Conservation (phyloP, 495 filamentous ascomycete species). For the Trichoderma virens region DNA sequence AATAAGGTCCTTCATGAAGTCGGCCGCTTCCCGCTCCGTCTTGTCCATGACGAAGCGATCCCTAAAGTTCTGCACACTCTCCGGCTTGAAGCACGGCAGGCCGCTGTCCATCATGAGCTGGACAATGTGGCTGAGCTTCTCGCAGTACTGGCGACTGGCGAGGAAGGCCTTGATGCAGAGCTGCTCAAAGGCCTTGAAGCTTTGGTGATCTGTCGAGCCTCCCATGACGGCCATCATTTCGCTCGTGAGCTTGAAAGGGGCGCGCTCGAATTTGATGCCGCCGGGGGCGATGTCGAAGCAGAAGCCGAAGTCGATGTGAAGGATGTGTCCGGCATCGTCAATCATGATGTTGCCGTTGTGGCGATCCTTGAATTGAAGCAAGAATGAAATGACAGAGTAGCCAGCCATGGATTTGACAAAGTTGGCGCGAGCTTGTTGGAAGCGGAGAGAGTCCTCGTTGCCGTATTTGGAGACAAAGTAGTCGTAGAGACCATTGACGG, state of each 20-base stretch:
- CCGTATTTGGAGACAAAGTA: slow-evolving; percentile 98
- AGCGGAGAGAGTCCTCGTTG: slow-evolving; percentile 83
- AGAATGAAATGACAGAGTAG: slow-evolving; percentile 96
- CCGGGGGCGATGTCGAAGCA: slow-evolving; percentile 98
- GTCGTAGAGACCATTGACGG: slow-evolving; percentile 95
- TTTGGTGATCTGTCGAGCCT: slow-evolving; percentile 70
- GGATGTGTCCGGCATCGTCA: slow-evolving; percentile 90
- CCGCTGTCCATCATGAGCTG: slow-evolving; percentile 93
- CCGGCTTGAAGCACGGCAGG: slow-evolving; percentile 95
- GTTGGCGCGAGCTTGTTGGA: slow-evolving; percentile 92
- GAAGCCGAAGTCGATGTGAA: slow-evolving; percentile 99
- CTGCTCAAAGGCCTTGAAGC: slow-evolving; percentile 95
- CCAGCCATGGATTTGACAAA: slow-evolving; percentile 99
- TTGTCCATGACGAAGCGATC: slow-evolving; percentile 92
- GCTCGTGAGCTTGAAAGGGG: slow-evolving; percentile 93
- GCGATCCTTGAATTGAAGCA: slow-evolving; percentile 97
- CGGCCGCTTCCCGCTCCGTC: slow-evolving; percentile 88
- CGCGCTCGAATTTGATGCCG: slow-evolving; percentile 92
- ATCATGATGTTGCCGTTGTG: slow-evolving; percentile 99
- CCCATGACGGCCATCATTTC: slow-evolving; percentile 99
- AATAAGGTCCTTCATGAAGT: slow-evolving; percentile 82
- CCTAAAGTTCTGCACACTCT: slow-evolving; percentile 84
- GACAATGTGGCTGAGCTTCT: slow-evolving; percentile 83
- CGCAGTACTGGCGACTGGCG: slow-evolving; percentile 75
- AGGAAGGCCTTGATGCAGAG: slow-evolving; percentile 93